A percentile compares a stretch with the other conserved stretches of the same genome.
Conservation (phyloP, 2,329 filamentous ascomycete species). For the Beauveria brongniartii region DNA sequence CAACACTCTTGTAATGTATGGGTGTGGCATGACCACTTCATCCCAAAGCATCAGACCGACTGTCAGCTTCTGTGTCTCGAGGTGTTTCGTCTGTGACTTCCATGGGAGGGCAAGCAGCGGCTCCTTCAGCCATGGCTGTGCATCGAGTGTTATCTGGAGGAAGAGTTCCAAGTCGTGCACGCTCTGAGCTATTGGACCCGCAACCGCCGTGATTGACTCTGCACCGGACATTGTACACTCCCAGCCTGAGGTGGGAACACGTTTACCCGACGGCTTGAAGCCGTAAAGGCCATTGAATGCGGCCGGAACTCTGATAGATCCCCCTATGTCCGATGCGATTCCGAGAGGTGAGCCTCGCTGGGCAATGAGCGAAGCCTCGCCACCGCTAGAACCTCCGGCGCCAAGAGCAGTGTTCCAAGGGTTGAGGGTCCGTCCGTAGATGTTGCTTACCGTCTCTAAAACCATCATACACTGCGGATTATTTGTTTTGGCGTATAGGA, state of each 20-base stretch:
- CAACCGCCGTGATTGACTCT: slow-evolving; percentile 26
- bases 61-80: slow-evolving; percentile 35
- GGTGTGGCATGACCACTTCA: slow-evolving; percentile 46
- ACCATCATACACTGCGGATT: slow-evolving; percentile 46
- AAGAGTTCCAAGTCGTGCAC: slow-evolving; percentile 32
- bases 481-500: slow-evolving; percentile 62
- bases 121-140: slow-evolving; percentile 24
- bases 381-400: slow-evolving; percentile 55
- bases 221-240: slow-evolving; percentile 14
- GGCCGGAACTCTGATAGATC: slow-evolving; percentile 22
- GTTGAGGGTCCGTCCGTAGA: slow-evolving; percentile 53
- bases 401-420: slow-evolving; percentile 51
- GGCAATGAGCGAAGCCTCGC: slow-evolving; percentile 31
- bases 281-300: slow-evolving; percentile 22
- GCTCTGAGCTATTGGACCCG: slow-evolving; percentile 31
- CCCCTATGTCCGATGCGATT: slow-evolving; percentile 26
- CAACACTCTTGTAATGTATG: slow-evolving; percentile 44
- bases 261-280: slow-evolving; percentile 16
- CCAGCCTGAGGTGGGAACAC: slow-evolving; percentile 14
- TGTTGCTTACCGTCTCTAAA: slow-evolving; percentile 51
- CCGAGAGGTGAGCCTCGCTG: slow-evolving; percentile 25
- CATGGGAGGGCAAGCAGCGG: slow-evolving; percentile 17
- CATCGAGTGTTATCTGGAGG: slow-evolving; percentile 28
- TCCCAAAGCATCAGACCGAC: slow-evolving; percentile 48
- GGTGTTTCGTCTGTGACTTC: slow-evolving; percentile 14